Percentiles rank a stretch among this genome's conserved stretches.
Evolutionary conservation across 83 land plant species (phyloP).

Genomic region (Isoetes engelmannii): DNA sequence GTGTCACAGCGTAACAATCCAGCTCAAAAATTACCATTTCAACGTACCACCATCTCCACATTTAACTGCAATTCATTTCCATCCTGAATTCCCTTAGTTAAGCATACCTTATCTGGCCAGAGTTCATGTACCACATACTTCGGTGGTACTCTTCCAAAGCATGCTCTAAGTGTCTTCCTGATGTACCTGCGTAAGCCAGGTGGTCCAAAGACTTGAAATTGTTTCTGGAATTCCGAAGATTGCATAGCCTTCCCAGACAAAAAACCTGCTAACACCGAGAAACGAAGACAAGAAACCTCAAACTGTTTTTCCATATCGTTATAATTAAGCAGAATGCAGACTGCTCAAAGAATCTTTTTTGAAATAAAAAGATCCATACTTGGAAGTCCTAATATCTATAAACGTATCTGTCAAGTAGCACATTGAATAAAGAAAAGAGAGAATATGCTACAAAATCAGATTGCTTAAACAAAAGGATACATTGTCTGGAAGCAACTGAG

Average conservation of each 20-base stretch:
- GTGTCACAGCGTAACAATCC: no score
- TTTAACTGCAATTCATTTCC: not conserved
- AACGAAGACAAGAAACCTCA: not conserved
- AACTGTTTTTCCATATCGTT: not conserved
- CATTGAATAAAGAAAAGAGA: no score
- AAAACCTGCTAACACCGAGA: not conserved
- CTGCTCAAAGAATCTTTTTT: not conserved
- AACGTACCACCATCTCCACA: no score
- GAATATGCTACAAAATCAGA: no score
- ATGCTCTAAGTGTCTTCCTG: not conserved
- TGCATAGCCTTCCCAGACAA: not conserved
- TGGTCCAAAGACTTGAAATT: not conserved
- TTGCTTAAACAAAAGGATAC: no score
- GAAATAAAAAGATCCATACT: not conserved
- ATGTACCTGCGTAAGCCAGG: not conserved
- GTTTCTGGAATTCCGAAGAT: not conserved
- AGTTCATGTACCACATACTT: not conserved
- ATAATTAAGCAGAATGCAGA: not conserved
- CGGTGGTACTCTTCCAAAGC: not conserved
- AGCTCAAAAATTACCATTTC: no score
- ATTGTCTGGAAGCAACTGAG: no score
- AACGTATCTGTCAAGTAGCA: no score
- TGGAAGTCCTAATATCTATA: slow-evolving; percentile 1
- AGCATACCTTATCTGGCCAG: not conserved
- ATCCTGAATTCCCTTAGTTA: not conserved